Base-by-base conservation (phyloP, 306 rosid genomes). In the Dryas drummondii region DNA sequence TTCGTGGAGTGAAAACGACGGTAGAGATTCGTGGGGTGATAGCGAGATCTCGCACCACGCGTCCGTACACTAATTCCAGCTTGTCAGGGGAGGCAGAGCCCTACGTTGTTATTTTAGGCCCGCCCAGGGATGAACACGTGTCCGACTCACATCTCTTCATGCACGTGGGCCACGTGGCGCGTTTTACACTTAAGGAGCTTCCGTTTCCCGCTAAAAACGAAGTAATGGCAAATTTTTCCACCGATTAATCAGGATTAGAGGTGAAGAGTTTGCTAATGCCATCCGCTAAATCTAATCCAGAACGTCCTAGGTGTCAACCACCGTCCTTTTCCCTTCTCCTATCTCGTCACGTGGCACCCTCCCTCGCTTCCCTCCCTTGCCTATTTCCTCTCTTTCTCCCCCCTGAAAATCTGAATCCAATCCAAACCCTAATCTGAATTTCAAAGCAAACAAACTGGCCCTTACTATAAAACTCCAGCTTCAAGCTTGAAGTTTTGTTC, bases 241-340 rank as follows among this genome's bases (percentile, higher is more conserved):
- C 45, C 72, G 46, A 13, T 3, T 75, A 75, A 62, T 75, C 5
- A 9, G 67, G 55, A 44, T 7, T 50, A 44, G 60, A 8, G 71
- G 71, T 42, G 61, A 26, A 66, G 49, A 22, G 26, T 26, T 44
- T 22, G 50, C 52, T 70, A 59, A 71, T 53, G 78, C 75, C 63
- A 6, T 48, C 42, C 46, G 44, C 84, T 68, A 68, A 70, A 50
- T 76, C 61, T 49, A 68, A 66, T 27, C 14, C 56, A 8, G 13
- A 75, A 51, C 22, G 32, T 66, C 42, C 72, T 45, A 78, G 84
- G 84, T 85, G 87, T 79, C 83, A 13, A 0, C 46, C 45, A 82
- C 88, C 88, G 81, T 41, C 79, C 0, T 9, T 46, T 12, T 26
- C 17, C 45, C 82, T 72, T 70, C 78, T 82, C 40, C 0, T 0